These are phyloP conservation scores for Botryotinia calthae DNA, from an alignment of 2,329 filamentous ascomycete species.

Conservation along the genomic window DNA sequence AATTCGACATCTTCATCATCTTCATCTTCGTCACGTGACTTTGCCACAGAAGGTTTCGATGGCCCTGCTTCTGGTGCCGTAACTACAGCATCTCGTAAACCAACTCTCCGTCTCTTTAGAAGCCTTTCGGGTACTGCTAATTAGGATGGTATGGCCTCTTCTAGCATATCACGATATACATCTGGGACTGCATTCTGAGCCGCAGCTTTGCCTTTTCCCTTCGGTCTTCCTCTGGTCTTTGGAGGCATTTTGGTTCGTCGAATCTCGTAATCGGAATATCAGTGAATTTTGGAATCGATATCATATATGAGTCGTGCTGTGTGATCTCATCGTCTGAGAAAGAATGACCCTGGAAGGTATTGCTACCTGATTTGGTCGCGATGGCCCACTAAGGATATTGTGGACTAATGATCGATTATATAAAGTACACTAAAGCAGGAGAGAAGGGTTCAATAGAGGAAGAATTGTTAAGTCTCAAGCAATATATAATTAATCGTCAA, in stretches of 20 bases:
- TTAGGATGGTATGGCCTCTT: constrained; percentile 41
- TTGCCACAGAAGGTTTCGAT: constrained; percentile 16
- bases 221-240: constrained; percentile 24
- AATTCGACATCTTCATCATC: constrained; percentile 35
- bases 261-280: not conserved
- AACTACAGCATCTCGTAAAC: constrained; percentile 19
- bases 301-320: not conserved
- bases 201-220: constrained; percentile 24
- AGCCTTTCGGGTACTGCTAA: constrained; percentile 38
- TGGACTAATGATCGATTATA: not conserved
- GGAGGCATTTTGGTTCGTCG: constrained; percentile 25
- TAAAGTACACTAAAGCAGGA: not conserved
- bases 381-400: not conserved
- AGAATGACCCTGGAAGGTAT: not conserved
- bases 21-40: constrained; percentile 27
- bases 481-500: not conserved
- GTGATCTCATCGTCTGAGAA: not conserved
- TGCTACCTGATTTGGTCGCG: not conserved
- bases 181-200: constrained; percentile 39
- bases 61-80: constrained; percentile 22
- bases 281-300: not conserved
- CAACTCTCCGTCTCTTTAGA: constrained; percentile 39
- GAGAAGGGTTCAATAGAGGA: not conserved
- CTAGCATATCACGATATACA: constrained; percentile 47
- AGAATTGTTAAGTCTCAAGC: not conserved